Conservation (phyloP, 306 rosid genomes). For the Vachellia collinsii region DNA sequence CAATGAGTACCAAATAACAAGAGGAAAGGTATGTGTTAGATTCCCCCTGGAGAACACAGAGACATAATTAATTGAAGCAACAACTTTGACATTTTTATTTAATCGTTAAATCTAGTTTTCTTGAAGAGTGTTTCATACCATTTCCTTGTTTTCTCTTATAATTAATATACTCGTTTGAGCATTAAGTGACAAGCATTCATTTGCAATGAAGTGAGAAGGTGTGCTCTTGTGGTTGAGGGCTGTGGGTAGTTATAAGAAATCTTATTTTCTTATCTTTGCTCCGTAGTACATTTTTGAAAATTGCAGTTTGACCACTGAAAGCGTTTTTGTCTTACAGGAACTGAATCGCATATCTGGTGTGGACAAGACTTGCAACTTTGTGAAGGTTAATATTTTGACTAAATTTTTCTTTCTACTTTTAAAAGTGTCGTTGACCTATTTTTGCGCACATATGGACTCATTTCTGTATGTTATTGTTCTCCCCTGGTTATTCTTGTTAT, state of each 20-base stretch:
- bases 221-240: background rate
- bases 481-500: background rate
- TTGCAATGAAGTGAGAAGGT: background rate
- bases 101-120: constrained; percentile 6
- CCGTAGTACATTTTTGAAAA: background rate
- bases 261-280: background rate
- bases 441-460: background rate
- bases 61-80: constrained; percentile 20
- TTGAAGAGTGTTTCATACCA: background rate
- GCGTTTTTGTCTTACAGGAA: constrained; percentile 46
- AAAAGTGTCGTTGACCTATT: background rate
- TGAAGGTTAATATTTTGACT: constrained; percentile 55
- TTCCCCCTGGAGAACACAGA: background rate
- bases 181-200: background rate
- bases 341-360: constrained; percentile 56
- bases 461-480: background rate
- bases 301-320: constrained; percentile 10
- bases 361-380: constrained; percentile 63
- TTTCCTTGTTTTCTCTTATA: background rate
- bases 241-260: background rate
- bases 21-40: constrained; percentile 72
- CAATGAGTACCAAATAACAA: constrained; percentile 89
- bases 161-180: constrained; percentile 9
- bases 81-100: background rate
- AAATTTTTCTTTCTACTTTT: background rate